Percentiles rank a stretch among this genome's conserved stretches.
Conservation (phyloP, 805 yeast genomes). For the Lachancea kluyveri region DNA sequence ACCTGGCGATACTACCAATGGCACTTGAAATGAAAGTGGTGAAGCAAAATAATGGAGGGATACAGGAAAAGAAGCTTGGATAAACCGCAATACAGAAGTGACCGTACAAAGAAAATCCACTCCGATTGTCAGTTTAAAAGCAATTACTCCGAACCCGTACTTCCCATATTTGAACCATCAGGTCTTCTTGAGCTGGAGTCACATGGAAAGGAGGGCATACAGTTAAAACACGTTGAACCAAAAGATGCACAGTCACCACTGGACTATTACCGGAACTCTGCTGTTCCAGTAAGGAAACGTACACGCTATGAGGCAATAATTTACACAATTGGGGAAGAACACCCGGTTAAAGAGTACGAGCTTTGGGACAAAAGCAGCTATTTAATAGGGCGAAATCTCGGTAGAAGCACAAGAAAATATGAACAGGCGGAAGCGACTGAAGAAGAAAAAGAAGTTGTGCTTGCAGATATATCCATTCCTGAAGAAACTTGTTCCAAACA, state of each 20-base stretch:
- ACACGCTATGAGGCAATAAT: constrained; percentile 25
- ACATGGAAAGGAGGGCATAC: constrained; percentile 30
- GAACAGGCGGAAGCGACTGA: constrained; percentile 4
- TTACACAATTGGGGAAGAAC: constrained; percentile 24
- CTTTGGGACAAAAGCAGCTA: constrained; percentile 26
- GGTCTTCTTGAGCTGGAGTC: constrained; percentile 39
- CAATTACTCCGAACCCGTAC: no score
- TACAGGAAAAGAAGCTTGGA: not conserved
- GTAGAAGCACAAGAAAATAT: constrained; percentile 2
- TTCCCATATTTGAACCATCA: constrained; percentile 35
- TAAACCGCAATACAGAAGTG: constrained; percentile 5
- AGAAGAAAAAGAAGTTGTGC: constrained; percentile 16
- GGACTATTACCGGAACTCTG: constrained; percentile 12
- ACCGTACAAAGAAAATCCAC: no score
- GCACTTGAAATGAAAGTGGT: not conserved
- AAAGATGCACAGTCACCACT: constrained; percentile 27
- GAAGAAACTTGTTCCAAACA: constrained; percentile 38
- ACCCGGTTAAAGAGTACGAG: constrained; percentile 17
- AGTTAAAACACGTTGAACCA: constrained; percentile 36
- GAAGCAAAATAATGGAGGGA: not conserved
- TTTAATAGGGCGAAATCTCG: constrained; percentile 34
- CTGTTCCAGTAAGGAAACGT: constrained; percentile 17
- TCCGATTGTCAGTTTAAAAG: no score
- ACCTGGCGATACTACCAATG: no score
- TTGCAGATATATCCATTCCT: constrained; percentile 34